These are phyloP conservation scores for Brasenia schreberi DNA, from an alignment of 164 flowering plant species.

Conservation along the genomic window DNA sequence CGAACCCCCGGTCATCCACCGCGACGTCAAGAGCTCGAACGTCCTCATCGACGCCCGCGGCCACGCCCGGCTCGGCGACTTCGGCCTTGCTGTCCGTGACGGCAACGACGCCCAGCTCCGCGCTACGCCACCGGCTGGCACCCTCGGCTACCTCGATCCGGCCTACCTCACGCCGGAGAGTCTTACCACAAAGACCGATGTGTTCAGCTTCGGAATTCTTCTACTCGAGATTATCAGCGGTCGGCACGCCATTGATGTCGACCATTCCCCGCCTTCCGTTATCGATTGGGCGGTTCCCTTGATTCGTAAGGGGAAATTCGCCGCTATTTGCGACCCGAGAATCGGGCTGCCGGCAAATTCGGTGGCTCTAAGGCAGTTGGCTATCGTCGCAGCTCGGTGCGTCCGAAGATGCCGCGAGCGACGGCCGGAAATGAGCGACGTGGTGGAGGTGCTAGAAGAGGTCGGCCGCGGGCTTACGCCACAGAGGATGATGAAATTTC, in stretches of 20 bases:
- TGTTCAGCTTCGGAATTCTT: slow-evolving; percentile 89
- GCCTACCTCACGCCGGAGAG: slow-evolving; percentile 78
- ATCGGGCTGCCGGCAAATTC: slow-evolving; percentile 57
- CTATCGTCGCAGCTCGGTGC: slow-evolving; percentile 64
- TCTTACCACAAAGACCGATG: slow-evolving; percentile 82
- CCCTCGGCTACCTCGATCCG: slow-evolving; percentile 90
- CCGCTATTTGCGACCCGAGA: slow-evolving; percentile 54
- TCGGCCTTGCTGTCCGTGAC: slow-evolving; percentile 54
- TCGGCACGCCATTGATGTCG: slow-evolving; percentile 82
- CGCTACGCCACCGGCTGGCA: slow-evolving; percentile 93
- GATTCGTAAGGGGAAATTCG: slow-evolving; percentile 59
- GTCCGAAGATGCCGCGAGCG: slow-evolving; percentile 77
- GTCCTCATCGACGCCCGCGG: slow-evolving; percentile 56
- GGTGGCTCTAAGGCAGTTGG: slow-evolving; percentile 53
- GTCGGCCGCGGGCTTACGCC: slow-evolving; percentile 44
- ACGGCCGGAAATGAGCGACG: slow-evolving; percentile 71
- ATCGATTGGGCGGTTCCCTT: slow-evolving; percentile 95
- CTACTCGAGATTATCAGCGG: slow-evolving; percentile 86
- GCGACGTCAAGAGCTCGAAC: slow-evolving; percentile 87
- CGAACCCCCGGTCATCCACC: slow-evolving; percentile 71
- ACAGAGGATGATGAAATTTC: slow-evolving; percentile 6
- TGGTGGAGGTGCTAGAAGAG: slow-evolving; percentile 44
- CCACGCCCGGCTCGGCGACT: slow-evolving; percentile 86
- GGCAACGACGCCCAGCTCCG: slow-evolving; percentile 29
- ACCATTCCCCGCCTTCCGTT: slow-evolving; percentile 72